phyloP scores from a whole-genome alignment of 2,329 filamentous ascomycete species.

The Pestalotiopsis sp. region DNA sequence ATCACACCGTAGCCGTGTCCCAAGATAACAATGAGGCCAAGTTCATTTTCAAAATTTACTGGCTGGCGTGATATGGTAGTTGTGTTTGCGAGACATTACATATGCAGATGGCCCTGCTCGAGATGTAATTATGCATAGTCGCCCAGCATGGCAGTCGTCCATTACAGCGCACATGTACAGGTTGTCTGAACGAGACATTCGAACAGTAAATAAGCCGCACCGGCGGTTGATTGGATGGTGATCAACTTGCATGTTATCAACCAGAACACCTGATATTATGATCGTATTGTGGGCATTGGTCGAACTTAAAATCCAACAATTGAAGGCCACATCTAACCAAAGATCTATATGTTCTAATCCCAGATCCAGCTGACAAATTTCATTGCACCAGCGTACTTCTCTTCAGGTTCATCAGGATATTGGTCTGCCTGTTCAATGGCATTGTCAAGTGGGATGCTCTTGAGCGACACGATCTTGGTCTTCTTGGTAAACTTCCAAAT shows the following conservation, averaged over 20 bases:
- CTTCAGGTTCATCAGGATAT: constrained; percentile 31
- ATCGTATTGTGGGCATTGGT: not conserved
- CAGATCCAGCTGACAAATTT: constrained; percentile 38
- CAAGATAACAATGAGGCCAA: too few relatives aligned
- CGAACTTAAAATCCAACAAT: not conserved
- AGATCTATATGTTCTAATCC: constrained; percentile 26
- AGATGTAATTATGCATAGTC: too few relatives aligned
- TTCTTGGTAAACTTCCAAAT: constrained; percentile 70
- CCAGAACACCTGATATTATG: not conserved
- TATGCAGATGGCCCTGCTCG: too few relatives aligned
- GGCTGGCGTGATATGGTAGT: too few relatives aligned
- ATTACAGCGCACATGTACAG: too few relatives aligned
- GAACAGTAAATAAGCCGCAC: too few relatives aligned
- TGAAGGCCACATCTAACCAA: not conserved
- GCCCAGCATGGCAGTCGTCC: too few relatives aligned
- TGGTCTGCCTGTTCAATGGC: constrained; percentile 52
- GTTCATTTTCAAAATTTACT: too few relatives aligned
- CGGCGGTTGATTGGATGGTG: not conserved
- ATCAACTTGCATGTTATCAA: not conserved
- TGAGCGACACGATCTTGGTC: constrained; percentile 55
- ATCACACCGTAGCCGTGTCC: too few relatives aligned
- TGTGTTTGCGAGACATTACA: too few relatives aligned
- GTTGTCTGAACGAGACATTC: too few relatives aligned
- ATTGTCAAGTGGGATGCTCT: constrained; percentile 52
- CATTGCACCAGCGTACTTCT: constrained; percentile 29